Base-by-base conservation (phyloP, 148 eudicot genomes). In the Linanthus parryae region DNA sequence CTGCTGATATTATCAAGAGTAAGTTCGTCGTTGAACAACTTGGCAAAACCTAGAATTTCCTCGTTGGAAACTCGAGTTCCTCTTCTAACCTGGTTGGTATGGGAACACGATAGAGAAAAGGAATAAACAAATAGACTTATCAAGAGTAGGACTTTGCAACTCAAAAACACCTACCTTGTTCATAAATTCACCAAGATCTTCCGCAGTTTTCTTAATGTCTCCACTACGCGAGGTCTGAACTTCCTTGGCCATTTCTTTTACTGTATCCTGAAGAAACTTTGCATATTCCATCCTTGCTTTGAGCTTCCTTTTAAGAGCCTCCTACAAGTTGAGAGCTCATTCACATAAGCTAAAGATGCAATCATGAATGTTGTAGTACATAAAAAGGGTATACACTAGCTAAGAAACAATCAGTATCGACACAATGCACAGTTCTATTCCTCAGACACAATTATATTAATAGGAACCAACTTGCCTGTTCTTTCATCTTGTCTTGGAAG, bases 241-340 rank as follows among this genome's bases (percentile, higher is more conserved):
- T 73, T 87, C 95, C 71, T 80, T 87, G 7, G 91, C 95, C 95
- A 87, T 87, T 72, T 87, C 95, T 71, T 83, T 77, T 62, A 75
- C 88, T 0, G 95, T 87, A 8, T 83, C 91, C 69, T 83, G 95
- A 40, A 87, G 77, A 75, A 87, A 87, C 71, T 80, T 83, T 25
- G 95, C 95, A 75, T 87, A 87, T 48, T 87, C 91, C 56, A 87
- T 83, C 47, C 85, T 83, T 12, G 95, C 95, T 56, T 50, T 77
- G 37, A 87, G 64, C 76, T 62, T 77, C 70, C 83, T 59, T 66
- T 83, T 83, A 70, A 83, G 51, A 9, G 76, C 78, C 72, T 86
- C 95, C 95, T 86, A 52, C 31, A 72, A 37, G 23, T 63, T 43
- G 34, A 54, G 47, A 42, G 44, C 39, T 55, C 31, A 26, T 8